Conservation (phyloP, 768 basidiomycete species). For the Mycena vulgaris region DNA sequence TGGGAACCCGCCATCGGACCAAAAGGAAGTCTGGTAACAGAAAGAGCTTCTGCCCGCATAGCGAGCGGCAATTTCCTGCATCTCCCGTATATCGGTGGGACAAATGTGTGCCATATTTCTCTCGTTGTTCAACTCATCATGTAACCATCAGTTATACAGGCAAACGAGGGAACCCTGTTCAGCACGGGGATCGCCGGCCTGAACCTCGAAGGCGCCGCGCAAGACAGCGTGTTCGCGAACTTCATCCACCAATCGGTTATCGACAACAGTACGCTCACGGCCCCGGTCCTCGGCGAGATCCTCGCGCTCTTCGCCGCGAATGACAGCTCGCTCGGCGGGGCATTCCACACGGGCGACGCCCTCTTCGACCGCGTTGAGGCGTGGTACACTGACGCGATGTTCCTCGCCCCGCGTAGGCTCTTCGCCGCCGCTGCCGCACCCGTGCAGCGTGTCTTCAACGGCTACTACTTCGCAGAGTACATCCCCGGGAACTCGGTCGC, state of each 20-base stretch:
- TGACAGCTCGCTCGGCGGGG: slow-evolving; percentile 61
- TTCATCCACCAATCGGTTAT: slow-evolving; percentile 67
- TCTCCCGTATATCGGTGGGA: slow-evolving; percentile 70
- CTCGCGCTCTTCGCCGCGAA: slow-evolving; percentile 60
- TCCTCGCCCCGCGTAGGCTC: slow-evolving; percentile 20
- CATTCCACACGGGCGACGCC: slow-evolving; percentile 72
- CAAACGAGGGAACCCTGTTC: slow-evolving; percentile 69
- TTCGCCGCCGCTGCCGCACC: too few relatives aligned
- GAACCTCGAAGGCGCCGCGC: slow-evolving; percentile 54
- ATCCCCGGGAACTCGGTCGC: too few relatives aligned
- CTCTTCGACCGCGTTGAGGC: slow-evolving; percentile 70
- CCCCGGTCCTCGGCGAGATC: slow-evolving; percentile 56
- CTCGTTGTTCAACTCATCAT: too few relatives aligned
- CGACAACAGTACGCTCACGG: slow-evolving; percentile 66
- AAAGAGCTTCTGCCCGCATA: slow-evolving; percentile 62
- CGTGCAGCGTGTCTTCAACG: too few relatives aligned
- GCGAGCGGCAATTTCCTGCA: slow-evolving; percentile 66
- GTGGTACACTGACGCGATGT: slow-evolving; percentile 76
- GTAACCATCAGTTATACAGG: too few relatives aligned
- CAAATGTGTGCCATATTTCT: slow-evolving; percentile 60
- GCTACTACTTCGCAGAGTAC: too few relatives aligned
- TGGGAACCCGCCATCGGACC: slow-evolving; percentile 73
- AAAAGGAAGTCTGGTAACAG: slow-evolving; percentile 63
- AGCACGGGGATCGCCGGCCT: slow-evolving; percentile 56
- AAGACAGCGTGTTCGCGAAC: slow-evolving; percentile 60